phyloP scores from a whole-genome alignment of 2,329 filamentous ascomycete species.

The Aspergillus intermedius region DNA sequence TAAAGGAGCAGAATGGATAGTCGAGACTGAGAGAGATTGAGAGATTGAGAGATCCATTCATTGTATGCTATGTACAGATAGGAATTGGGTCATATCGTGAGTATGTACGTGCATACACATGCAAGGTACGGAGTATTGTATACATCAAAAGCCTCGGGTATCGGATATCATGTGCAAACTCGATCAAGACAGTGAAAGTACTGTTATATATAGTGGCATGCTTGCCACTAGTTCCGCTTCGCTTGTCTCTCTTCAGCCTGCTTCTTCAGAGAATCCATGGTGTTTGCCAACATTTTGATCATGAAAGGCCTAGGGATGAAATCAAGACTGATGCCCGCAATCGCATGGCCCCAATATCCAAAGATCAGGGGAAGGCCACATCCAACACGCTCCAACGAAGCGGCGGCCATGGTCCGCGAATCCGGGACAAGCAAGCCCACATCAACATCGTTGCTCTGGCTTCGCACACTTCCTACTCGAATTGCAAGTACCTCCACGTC shows the following conservation, averaged over 20 bases:
- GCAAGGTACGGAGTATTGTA: not conserved
- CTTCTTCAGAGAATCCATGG: not conserved
- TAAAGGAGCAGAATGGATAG: not conserved
- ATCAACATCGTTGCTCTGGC: conserved; percentile 17
- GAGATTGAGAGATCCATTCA: no score
- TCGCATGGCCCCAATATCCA: conserved; percentile 28
- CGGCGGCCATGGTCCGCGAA: conserved; percentile 23
- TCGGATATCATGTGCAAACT: not conserved
- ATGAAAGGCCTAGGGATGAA: not conserved
- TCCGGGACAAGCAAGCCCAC: conserved; percentile 23
- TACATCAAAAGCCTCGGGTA: not conserved
- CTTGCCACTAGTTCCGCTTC: conserved; percentile 1
- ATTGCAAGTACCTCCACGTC: conserved; percentile 36
- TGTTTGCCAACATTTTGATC: not conserved
- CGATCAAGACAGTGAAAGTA: no score
- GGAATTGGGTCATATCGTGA: not conserved
- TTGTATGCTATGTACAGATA: not conserved
- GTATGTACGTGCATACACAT: not conserved
- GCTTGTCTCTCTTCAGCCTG: conserved; percentile 1
- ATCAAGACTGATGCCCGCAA: conserved; percentile 1
- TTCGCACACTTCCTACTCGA: conserved; percentile 28
- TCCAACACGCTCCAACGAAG: conserved; percentile 29
- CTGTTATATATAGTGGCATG: not conserved
- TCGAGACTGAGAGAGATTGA: not conserved
- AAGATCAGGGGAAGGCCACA: conserved; percentile 24